Conservation (phyloP, 768 basidiomycete genomes). For the Tylopilus vinaceipallidus region DNA sequence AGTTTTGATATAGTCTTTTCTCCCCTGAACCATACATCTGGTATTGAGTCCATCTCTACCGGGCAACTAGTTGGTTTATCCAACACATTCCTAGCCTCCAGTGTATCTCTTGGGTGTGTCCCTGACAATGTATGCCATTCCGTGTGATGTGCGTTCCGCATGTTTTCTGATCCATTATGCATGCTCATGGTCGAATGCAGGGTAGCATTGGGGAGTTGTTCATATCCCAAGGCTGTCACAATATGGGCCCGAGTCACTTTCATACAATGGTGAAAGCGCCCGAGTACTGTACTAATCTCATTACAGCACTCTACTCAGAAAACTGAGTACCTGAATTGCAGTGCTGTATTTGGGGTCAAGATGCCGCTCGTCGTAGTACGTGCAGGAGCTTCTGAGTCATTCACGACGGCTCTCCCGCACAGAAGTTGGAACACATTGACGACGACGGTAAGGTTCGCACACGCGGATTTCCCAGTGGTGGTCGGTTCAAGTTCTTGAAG, state of each 20-base stretch:
- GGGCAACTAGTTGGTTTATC: no score
- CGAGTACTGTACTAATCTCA: constrained; percentile 69
- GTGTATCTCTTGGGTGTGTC: no score
- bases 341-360: constrained; percentile 82
- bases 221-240: constrained; percentile 56
- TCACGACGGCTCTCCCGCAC: neutral
- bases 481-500: no score
- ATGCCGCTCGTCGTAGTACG: constrained; percentile 71
- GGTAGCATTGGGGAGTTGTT: constrained; percentile 73
- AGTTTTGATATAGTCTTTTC: no score
- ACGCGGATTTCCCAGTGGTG: no score
- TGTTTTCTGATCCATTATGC: constrained; percentile 3
- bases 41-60: no score
- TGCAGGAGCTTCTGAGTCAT: constrained; percentile 7
- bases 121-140: constrained; percentile 78
- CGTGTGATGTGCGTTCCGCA: constrained; percentile 49
- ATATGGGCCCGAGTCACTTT: constrained; percentile 77
- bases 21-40: no score
- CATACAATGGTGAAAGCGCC: constrained; percentile 71
- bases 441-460: constrained; percentile 53
- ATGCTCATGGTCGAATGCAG: constrained; percentile 28
- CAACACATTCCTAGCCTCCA: no score
- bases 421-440: constrained; percentile 53
- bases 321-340: constrained; percentile 63
- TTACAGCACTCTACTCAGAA: constrained; percentile 74